Evolutionary conservation across 768 basidiomycete species (phyloP), one percentile per base, ranked within the genome.

Genomic region (Boletus vermiculosoides): DNA sequence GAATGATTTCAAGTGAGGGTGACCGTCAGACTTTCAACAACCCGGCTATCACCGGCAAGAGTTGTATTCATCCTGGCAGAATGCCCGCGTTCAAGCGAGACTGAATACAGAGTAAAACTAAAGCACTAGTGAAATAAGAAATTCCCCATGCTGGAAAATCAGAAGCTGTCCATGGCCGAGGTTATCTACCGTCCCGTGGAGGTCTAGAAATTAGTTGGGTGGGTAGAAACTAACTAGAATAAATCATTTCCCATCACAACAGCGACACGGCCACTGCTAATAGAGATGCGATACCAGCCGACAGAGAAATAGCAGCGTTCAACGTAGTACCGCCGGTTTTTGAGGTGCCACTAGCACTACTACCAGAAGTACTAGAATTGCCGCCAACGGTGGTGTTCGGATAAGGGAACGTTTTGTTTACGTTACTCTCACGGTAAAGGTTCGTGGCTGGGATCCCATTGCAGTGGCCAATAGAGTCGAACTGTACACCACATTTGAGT

Each of bases 391-490:
- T 71, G 49, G 73, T 71, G 57, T 81, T 78, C 45, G 71, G 45
- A 57, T 76, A 80, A 20, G 85, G 86, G 81, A 89, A 90, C 0
- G 85, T 75, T 22, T 63, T 66, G 72, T 95, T 94, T 56, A 76
- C 76, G 62, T 84, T 92, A 28, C 87, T 90, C 77, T 98, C 95
- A 46, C 86, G 76, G 76, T 97, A 98, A 41, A 94, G 76, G 68
- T 96, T 82, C 33, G 76, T 73, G 22, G 80, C 65, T 7, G 84
- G 80, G 63, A 85, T 80, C 50, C 79, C 80, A 55, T 81, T 78
- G 80, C 96, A 98, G 56, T 83, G 64, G 30, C 92, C 89, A 68
- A 98, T 89, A 40, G 91, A 78, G 74, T 87, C 78, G 58, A 90
- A 77, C 84, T 87, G 57, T 18, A 47, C 23, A 51, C 8, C 31